Conservation (phyloP, 2,329 filamentous ascomycete genomes). For the Hypoxylon sp. region DNA sequence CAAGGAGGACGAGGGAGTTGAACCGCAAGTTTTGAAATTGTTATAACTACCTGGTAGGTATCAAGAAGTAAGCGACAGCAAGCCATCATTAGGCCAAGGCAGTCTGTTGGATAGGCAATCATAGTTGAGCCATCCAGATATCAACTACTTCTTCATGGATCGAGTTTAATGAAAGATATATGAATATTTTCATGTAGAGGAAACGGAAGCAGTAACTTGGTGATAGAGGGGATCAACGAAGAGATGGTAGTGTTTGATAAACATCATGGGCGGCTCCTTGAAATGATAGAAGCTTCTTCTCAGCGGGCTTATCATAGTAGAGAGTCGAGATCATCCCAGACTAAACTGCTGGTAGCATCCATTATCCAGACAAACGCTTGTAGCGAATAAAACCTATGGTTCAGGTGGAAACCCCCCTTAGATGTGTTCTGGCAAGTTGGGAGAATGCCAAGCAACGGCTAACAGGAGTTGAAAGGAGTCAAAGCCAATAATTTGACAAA, state of each 20-base stretch:
- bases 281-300: neutral
- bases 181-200: neutral
- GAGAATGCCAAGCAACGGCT: conserved; percentile 5
- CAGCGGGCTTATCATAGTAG: too few relatives aligned
- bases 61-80: too few relatives aligned
- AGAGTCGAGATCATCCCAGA: neutral
- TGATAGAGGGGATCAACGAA: too few relatives aligned
- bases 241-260: neutral
- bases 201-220: neutral
- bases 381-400: neutral
- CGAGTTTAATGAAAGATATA: neutral
- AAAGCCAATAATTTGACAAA: conserved; percentile 6
- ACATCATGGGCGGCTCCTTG: neutral
- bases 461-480: neutral
- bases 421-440: neutral
- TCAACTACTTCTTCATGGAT: too few relatives aligned
- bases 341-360: neutral
- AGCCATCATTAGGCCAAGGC: too few relatives aligned
- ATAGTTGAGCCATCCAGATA: too few relatives aligned
- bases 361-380: neutral
- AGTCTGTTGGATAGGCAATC: too few relatives aligned
- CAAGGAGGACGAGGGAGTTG: neutral
- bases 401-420: neutral
- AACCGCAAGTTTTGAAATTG: neutral
- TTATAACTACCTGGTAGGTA: neutral